phyloP scores from a whole-genome alignment of 208 protist genomes.

The Wallacemonas sp. region DNA sequence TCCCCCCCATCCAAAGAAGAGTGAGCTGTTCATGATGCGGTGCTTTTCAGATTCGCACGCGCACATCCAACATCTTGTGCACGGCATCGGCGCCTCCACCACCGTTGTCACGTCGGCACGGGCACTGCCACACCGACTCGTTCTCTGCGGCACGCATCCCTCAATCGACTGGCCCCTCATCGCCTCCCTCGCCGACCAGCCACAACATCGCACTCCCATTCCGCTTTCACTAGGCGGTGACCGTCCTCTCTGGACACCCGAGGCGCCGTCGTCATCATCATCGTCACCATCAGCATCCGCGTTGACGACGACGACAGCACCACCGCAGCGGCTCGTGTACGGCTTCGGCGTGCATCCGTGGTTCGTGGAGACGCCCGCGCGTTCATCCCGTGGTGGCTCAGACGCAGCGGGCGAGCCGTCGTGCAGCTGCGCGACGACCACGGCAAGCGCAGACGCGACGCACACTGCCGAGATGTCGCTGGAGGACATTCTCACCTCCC shows the following conservation, averaged over 20 bases:
- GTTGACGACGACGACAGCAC: too few species aligned
- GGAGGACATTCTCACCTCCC: constrained; percentile 26
- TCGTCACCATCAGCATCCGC: neutral
- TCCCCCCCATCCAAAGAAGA: too few species aligned
- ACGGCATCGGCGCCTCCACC: neutral
- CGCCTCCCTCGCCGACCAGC: neutral
- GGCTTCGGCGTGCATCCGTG: constrained; percentile 86
- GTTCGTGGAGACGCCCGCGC: too few species aligned
- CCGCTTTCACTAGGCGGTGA: too few species aligned
- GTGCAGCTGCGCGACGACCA: constrained; percentile 3
- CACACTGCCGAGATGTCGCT: constrained; percentile 7
- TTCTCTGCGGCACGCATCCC: constrained; percentile 81
- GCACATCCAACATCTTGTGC: constrained; percentile 22
- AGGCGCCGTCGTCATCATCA: neutral
- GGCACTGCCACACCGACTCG: constrained; percentile 15
- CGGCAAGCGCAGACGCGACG: neutral
- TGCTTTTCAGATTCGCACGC: constrained; percentile 45
- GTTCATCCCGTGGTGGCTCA: too few species aligned
- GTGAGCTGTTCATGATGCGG: neutral
- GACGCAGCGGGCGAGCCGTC: too few species aligned
- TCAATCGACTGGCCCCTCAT: constrained; percentile 54
- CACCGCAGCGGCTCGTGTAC: constrained; percentile 20
- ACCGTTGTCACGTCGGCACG: neutral
- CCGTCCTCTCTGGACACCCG: too few species aligned
- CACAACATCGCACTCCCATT: neutral